These are phyloP conservation scores for Talaromyces funiculosus DNA, from an alignment of 2,329 filamentous ascomycete genomes.

Conservation along the genomic window DNA sequence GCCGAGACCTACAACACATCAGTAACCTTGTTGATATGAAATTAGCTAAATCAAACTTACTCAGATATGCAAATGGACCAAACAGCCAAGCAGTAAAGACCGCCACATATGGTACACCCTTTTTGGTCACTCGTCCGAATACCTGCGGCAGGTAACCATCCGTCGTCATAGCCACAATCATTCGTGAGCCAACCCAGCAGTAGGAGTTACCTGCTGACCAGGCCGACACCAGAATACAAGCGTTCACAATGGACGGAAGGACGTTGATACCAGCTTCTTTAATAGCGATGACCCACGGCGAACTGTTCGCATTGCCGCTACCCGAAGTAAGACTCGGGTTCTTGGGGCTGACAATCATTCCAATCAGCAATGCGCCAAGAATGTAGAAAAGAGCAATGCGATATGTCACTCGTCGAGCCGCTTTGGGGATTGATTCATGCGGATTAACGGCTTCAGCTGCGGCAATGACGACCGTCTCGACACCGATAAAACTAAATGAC, in stretches of 20 bases:
- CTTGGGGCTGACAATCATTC: slow-evolving; percentile 19
- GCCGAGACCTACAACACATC: slow-evolving; percentile 23
- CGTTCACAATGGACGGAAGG: slow-evolving; percentile 31
- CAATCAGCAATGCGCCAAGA: slow-evolving; percentile 18
- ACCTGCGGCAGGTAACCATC: slow-evolving; percentile 55
- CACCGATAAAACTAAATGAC: slow-evolving; percentile 38
- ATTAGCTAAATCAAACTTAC: slow-evolving; percentile 11
- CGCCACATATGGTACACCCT: slow-evolving; percentile 52
- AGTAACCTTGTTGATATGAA: neutral
- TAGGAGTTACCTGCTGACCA: slow-evolving; percentile 38
- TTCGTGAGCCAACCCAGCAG: slow-evolving; percentile 11
- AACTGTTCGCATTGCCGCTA: slow-evolving; percentile 27
- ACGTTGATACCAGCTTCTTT: slow-evolving; percentile 28
- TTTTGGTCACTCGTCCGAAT: slow-evolving; percentile 49
- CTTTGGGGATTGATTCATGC: slow-evolving; percentile 36
- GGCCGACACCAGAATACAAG: slow-evolving; percentile 33
- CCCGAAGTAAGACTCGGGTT: slow-evolving; percentile 21
- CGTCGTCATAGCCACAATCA: slow-evolving; percentile 42
- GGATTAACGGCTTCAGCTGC: slow-evolving; percentile 39
- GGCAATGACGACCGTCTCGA: slow-evolving; percentile 37
- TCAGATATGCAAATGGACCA: slow-evolving; percentile 39
- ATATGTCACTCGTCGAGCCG: slow-evolving; percentile 36
- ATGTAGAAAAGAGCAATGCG: slow-evolving; percentile 37
- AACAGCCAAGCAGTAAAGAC: slow-evolving; percentile 52
- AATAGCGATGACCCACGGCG: slow-evolving; percentile 34